Conservation (phyloP, 257 asterid species). For the Solanum appendiculatum region DNA sequence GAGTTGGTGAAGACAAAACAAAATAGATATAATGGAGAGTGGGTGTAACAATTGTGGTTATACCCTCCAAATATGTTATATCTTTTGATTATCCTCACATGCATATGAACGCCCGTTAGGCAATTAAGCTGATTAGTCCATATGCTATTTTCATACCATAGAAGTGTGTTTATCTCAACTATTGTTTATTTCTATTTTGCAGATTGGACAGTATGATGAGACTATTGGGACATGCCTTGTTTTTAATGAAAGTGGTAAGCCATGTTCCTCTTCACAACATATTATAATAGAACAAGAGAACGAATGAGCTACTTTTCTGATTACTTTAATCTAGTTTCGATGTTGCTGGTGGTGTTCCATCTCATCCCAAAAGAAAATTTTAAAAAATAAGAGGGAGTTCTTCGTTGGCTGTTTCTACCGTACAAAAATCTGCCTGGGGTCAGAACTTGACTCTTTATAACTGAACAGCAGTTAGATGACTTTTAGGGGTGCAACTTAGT, state of each 20-base stretch:
- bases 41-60: background rate
- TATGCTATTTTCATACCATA: background rate
- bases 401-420: background rate
- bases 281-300: background rate
- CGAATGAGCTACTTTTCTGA: background rate
- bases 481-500: background rate
- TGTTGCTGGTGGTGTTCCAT: background rate
- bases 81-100: background rate
- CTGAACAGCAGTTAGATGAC: background rate
- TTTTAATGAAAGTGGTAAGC: constrained; percentile 68
- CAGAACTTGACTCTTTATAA: background rate
- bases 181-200: background rate
- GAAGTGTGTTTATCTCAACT: background rate
- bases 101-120: background rate
- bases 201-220: constrained; percentile 86
- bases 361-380: background rate
- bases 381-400: background rate
- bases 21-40: background rate
- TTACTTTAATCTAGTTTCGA: background rate
- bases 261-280: background rate
- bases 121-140: background rate
- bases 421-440: background rate
- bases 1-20: background rate
- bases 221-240: constrained; percentile 83
- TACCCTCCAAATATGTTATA: background rate